phyloP scores from a whole-genome alignment of 2,329 filamentous ascomycete species.

The Boeremia lycopersici region DNA sequence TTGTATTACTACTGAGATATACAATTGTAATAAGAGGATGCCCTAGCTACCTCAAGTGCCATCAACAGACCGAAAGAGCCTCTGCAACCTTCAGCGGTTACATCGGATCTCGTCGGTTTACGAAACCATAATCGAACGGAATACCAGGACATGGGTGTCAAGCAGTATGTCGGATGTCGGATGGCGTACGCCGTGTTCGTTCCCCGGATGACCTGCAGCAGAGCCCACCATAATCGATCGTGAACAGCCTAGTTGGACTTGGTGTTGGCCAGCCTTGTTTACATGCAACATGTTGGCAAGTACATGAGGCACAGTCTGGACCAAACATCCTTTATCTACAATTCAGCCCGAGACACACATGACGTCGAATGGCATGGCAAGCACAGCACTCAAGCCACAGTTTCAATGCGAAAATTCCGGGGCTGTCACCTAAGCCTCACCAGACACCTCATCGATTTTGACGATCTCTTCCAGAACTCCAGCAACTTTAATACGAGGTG shows the following conservation, averaged over 20 bases:
- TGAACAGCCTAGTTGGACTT: slow-evolving; percentile 1
- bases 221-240: neutral
- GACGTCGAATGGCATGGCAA: slow-evolving; percentile 3
- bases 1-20: slow-evolving; percentile 9
- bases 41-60: neutral
- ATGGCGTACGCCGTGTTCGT: neutral
- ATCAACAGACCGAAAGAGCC: neutral
- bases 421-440: slow-evolving; percentile 15
- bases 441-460: slow-evolving; percentile 12
- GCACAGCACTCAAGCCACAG: slow-evolving; percentile 16
- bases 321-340: slow-evolving; percentile 7
- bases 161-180: too few relatives aligned
- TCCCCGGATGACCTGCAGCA: neutral
- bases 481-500: slow-evolving; percentile 17
- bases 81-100: neutral
- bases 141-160: too few relatives aligned
- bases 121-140: too few relatives aligned
- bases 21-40: neutral
- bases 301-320: slow-evolving; percentile 9
- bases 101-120: neutral
- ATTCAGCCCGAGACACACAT: slow-evolving; percentile 5
- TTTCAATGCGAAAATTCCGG: neutral
- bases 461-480: slow-evolving; percentile 13
- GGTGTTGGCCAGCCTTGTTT: neutral
- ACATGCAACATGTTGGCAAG: slow-evolving; percentile 1